Conservation (phyloP, 257 asterid species). For the Jacaranda copaia region DNA sequence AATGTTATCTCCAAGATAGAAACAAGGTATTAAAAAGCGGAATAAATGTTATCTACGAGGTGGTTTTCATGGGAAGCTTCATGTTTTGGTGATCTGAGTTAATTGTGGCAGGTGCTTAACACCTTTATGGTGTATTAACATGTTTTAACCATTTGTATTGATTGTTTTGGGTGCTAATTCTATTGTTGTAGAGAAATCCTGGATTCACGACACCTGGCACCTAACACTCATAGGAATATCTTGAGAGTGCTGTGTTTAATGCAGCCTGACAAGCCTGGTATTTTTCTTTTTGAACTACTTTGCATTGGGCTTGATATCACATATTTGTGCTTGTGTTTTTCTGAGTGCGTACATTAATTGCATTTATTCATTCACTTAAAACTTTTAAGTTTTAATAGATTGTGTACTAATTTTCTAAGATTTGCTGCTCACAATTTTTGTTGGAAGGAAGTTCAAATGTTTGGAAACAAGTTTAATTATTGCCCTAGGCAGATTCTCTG, state of each 20-base stretch:
- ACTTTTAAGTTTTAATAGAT: background rate
- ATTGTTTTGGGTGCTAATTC: constrained; percentile 58
- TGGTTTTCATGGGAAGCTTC: too few species aligned
- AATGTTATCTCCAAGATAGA: background rate
- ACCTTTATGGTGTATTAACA: constrained; percentile 5
- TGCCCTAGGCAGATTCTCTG: constrained; percentile 90
- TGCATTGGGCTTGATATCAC: background rate
- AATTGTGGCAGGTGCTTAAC: background rate
- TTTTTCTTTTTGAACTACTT: constrained; percentile 10
- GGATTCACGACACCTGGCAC: constrained; percentile 87
- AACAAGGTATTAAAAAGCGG: background rate
- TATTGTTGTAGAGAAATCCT: constrained; percentile 55
- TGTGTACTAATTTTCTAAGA: constrained; percentile 39
- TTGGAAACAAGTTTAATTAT: constrained; percentile 89
- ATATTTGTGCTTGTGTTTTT: constrained; percentile 5
- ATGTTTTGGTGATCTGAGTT: too few species aligned
- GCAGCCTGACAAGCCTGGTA: constrained; percentile 98
- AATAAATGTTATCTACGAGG: background rate
- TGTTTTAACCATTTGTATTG: constrained; percentile 18
- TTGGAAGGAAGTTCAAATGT: constrained; percentile 99
- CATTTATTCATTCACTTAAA: background rate
- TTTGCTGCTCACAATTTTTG: constrained; percentile 61
- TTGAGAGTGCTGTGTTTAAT: constrained; percentile 93
- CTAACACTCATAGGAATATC: constrained; percentile 87
- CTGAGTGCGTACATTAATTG: background rate